phyloP scores from a whole-genome alignment of 2,329 filamentous ascomycete species.

The Rugonectria rugulosa region DNA sequence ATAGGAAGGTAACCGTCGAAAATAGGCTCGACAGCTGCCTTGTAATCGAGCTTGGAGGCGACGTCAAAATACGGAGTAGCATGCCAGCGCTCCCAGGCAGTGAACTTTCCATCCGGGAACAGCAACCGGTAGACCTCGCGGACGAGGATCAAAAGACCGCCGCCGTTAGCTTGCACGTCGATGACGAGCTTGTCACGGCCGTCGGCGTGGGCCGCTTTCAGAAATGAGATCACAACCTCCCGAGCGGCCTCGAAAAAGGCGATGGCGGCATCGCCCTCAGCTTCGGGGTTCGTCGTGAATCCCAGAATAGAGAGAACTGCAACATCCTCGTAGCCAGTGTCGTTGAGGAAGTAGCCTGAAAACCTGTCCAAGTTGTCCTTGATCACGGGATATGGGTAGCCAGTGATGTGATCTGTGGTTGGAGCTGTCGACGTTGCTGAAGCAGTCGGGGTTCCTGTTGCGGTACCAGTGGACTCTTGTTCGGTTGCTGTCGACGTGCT shows the following conservation, averaged over 20 bases:
- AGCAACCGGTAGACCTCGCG: slow-evolving; percentile 57
- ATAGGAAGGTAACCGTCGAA: neutral
- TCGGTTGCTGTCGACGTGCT: neutral
- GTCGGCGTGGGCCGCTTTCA: neutral
- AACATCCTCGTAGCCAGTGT: slow-evolving; percentile 8
- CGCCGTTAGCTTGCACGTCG: slow-evolving; percentile 68
- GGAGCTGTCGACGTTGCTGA: neutral
- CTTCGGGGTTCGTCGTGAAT: slow-evolving; percentile 2
- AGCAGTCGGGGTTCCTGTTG: neutral
- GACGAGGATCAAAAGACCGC: slow-evolving; percentile 58
- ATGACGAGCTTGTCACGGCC: slow-evolving; percentile 61
- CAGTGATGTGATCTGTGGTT: neutral
- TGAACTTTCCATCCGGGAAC: slow-evolving; percentile 35
- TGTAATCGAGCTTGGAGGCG: neutral
- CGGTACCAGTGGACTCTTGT: neutral
- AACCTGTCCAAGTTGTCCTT: neutral
- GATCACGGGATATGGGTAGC: slow-evolving; percentile 3
- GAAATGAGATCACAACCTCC: neutral
- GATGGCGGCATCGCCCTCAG: neutral
- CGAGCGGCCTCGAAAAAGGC: neutral
- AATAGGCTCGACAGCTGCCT: neutral
- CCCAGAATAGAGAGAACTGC: slow-evolving; percentile 4
- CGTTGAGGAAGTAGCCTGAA: slow-evolving; percentile 14
- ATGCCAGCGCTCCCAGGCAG: neutral
- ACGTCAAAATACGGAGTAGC: neutral